Evolutionary conservation across 1,284 basidiomycete genomes (phyloP).

Genomic region (Trametes sp.): DNA sequence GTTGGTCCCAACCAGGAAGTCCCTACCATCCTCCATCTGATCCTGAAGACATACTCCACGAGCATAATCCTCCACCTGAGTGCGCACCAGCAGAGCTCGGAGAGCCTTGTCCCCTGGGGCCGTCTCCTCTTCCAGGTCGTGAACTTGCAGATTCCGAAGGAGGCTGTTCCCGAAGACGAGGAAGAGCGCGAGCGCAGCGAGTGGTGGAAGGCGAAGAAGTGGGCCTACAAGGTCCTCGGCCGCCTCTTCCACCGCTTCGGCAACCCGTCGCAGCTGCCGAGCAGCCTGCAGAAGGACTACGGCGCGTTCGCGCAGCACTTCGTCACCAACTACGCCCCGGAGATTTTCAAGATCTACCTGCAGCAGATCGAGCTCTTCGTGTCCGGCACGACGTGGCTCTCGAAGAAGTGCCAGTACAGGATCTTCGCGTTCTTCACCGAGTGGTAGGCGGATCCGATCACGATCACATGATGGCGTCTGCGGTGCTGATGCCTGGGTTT

Average conservation of each 20-base stretch:
- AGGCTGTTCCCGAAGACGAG: slow-evolving; percentile 71
- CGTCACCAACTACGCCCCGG: slow-evolving; percentile 79
- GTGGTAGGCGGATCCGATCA: slow-evolving; percentile 60
- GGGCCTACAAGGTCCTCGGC: slow-evolving; percentile 82
- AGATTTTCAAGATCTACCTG: slow-evolving; percentile 83
- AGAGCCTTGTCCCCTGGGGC: slow-evolving; percentile 86
- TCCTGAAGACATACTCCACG: slow-evolving; percentile 85
- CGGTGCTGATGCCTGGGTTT: slow-evolving; percentile 2
- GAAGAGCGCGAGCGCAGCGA: slow-evolving; percentile 79
- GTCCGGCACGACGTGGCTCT: slow-evolving; percentile 77
- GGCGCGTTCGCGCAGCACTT: slow-evolving; percentile 80
- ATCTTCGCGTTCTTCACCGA: slow-evolving; percentile 86
- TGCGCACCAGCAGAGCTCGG: slow-evolving; percentile 73
- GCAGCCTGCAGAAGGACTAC: slow-evolving; percentile 73
- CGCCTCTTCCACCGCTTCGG: slow-evolving; percentile 83
- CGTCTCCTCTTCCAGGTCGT: slow-evolving; percentile 81
- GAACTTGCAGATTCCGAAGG: slow-evolving; percentile 69
- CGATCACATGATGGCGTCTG: slow-evolving; percentile 12
- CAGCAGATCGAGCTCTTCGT: slow-evolving; percentile 79
- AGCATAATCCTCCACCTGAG: slow-evolving; percentile 78
- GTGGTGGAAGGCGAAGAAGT: slow-evolving; percentile 93
- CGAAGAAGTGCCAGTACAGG: slow-evolving; percentile 82
- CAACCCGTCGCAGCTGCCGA: slow-evolving; percentile 85
- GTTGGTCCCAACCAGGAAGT: slow-evolving; percentile 67
- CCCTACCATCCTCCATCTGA: slow-evolving; percentile 80